A percentile compares a stretch with the other conserved stretches of the same genome.
Evolutionary conservation across 2,329 filamentous ascomycete genomes (phyloP).

Genomic region (Pleoardoris graminearum): DNA sequence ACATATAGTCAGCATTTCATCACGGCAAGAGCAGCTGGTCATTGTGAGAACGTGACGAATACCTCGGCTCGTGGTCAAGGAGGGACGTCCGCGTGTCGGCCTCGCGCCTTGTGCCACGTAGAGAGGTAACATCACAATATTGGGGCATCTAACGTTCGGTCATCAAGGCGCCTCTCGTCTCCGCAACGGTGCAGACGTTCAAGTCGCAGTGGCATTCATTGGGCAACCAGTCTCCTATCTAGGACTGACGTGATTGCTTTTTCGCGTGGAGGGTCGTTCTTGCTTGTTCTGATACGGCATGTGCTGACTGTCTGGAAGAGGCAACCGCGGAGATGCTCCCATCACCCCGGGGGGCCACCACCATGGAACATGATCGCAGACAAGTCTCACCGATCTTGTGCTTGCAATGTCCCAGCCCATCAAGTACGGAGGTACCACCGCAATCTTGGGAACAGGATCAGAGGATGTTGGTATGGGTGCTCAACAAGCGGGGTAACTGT

Average conservation of each 20-base stretch:
- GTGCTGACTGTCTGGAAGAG: constrained; percentile 3
- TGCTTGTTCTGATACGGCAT: constrained; percentile 1
- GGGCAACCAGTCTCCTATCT: background rate
- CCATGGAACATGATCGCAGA: background rate
- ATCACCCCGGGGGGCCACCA: background rate
- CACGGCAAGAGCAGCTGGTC: background rate
- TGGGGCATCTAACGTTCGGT: background rate
- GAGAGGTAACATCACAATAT: background rate
- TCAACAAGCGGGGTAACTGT: constrained; percentile 6
- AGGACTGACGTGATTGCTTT: background rate
- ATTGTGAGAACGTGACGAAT: no score
- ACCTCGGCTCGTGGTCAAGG: no score
- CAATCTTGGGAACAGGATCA: background rate
- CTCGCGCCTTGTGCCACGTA: no score
- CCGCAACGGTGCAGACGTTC: background rate
- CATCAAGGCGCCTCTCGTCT: background rate
- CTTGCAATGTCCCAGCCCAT: background rate
- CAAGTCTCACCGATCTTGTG: background rate
- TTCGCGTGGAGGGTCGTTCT: background rate
- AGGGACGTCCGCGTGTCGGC: no score
- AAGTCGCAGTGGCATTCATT: background rate
- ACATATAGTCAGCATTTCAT: background rate
- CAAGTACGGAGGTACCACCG: background rate
- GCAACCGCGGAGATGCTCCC: constrained; percentile 1
- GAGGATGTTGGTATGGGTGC: background rate